phyloP scores from a whole-genome alignment of 768 basidiomycete genomes.

The Pholiota conissans region DNA sequence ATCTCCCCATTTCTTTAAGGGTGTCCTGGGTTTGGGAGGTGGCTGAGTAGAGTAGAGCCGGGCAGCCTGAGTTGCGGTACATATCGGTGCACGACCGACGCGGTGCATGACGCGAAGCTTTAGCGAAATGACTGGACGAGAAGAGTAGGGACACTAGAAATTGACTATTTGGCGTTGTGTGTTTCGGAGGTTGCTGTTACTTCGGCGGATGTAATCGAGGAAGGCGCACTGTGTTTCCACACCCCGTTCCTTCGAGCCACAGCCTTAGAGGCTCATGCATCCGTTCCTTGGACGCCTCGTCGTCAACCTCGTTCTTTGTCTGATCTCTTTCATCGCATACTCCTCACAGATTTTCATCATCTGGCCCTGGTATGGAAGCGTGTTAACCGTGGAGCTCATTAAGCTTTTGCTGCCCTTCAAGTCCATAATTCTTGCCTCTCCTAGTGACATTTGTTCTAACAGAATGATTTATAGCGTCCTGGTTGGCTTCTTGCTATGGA shows the following conservation, averaged over 20 bases:
- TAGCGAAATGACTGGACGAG: neutral
- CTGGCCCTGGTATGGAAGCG: constrained; percentile 89
- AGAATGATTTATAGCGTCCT: constrained; percentile 51
- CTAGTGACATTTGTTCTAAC: constrained; percentile 5
- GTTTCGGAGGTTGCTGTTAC: constrained; percentile 13
- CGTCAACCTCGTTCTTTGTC: constrained; percentile 65
- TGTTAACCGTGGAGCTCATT: constrained; percentile 71
- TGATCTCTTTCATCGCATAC: constrained; percentile 87
- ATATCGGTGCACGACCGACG: constrained; percentile 9
- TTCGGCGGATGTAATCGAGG: neutral
- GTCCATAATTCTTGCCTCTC: constrained; percentile 42
- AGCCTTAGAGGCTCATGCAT: constrained; percentile 29
- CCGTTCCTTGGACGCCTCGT: constrained; percentile 57
- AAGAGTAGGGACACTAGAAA: neutral
- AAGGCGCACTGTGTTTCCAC: neutral
- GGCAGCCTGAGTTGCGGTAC: neutral
- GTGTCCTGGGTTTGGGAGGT: neutral
- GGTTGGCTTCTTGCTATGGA: constrained; percentile 80
- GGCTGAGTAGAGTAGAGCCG: constrained; percentile 12
- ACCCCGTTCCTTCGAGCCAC: neutral
- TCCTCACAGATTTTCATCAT: constrained; percentile 88
- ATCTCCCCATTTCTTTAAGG: constrained; percentile 14
- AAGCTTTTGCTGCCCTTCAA: constrained; percentile 87
- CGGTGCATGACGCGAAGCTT: constrained; percentile 14
- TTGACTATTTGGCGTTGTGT: constrained; percentile 19